Conservation (phyloP, 202 grass and related monocot species). For the Tripidium arundinaceum region DNA sequence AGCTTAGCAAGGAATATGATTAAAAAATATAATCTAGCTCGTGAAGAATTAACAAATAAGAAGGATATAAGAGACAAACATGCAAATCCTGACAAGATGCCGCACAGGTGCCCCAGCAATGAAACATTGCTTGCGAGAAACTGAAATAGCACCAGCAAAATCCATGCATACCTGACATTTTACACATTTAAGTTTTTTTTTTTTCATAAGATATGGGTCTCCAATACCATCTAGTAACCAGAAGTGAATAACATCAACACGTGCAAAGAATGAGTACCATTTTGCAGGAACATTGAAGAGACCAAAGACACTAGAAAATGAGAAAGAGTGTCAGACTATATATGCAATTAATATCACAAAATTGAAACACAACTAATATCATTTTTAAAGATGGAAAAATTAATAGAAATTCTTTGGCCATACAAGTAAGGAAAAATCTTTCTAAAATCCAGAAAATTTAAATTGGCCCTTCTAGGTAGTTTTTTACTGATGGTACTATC, state of each 20-base stretch:
- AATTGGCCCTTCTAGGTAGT: not conserved
- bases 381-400: not conserved
- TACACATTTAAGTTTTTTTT: constrained; percentile 10
- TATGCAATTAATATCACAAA: constrained; percentile 25
- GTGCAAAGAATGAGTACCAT: constrained; percentile 53
- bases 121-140: constrained; percentile 95
- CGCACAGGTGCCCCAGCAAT: constrained; percentile 84
- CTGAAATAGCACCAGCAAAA: constrained; percentile 90
- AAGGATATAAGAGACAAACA: constrained; percentile 67
- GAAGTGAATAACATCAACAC: constrained; percentile 17
- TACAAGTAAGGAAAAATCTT: not conserved
- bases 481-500: not conserved
- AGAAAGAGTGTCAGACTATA: constrained; percentile 14
- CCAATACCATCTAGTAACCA: constrained; percentile 23
- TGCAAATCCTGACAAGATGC: constrained; percentile 98
- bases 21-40: constrained; percentile 17
- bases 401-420: not conserved
- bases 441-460: not conserved
- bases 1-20: constrained; percentile 28
- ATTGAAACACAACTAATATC: not conserved
- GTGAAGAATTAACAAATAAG: constrained; percentile 26
- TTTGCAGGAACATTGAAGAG: constrained; percentile 97
- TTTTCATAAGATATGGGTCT: not conserved
- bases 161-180: constrained; percentile 84
- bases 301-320: constrained; percentile 80